These are phyloP conservation scores for Lineolata rhizophorae DNA, from an alignment of 495 filamentous ascomycete genomes.

Conservation along the genomic window DNA sequence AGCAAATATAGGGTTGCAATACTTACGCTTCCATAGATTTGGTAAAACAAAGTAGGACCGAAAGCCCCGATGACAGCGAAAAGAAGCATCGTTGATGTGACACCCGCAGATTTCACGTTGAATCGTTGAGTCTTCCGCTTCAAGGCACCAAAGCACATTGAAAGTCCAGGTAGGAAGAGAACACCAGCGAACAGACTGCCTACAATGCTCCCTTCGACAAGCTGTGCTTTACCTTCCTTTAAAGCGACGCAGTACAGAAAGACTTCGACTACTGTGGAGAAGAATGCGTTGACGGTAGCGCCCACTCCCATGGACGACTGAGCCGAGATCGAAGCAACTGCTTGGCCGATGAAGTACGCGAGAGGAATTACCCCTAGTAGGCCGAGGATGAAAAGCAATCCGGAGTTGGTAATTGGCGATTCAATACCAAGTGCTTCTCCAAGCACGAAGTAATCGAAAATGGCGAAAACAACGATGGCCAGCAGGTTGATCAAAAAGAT, in stretches of 20 bases:
- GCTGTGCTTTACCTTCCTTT: slow-evolving; percentile 71
- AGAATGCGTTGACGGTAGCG: slow-evolving; percentile 95
- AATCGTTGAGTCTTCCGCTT: slow-evolving; percentile 97
- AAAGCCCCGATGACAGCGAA: slow-evolving; percentile 97
- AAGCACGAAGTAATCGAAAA: slow-evolving; percentile 76
- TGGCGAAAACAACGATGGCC: slow-evolving; percentile 70
- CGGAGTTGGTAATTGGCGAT: slow-evolving; percentile 50
- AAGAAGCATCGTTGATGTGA: slow-evolving; percentile 93
- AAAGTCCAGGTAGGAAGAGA: slow-evolving; percentile 85
- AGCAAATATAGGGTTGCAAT: not conserved
- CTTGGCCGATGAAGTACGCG: slow-evolving; percentile 98
- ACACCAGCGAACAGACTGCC: slow-evolving; percentile 96
- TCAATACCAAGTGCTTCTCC: slow-evolving; percentile 40
- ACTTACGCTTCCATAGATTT: slow-evolving; percentile 87
- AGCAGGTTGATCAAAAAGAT: slow-evolving; percentile 97
- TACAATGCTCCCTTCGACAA: slow-evolving; percentile 92
- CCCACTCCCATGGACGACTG: slow-evolving; percentile 99
- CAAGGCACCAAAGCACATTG: slow-evolving; percentile 97
- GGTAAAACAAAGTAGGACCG: slow-evolving; percentile 93
- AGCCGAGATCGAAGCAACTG: slow-evolving; percentile 95
- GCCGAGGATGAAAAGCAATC: slow-evolving; percentile 65
- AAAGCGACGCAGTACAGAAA: slow-evolving; percentile 94
- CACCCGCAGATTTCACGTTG: slow-evolving; percentile 90
- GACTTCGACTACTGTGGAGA: slow-evolving; percentile 96
- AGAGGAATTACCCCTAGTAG: slow-evolving; percentile 86